These are phyloP conservation scores for Euphorbia pulcherrima DNA, from an alignment of 345 rosid species.

Conservation along the genomic window DNA sequence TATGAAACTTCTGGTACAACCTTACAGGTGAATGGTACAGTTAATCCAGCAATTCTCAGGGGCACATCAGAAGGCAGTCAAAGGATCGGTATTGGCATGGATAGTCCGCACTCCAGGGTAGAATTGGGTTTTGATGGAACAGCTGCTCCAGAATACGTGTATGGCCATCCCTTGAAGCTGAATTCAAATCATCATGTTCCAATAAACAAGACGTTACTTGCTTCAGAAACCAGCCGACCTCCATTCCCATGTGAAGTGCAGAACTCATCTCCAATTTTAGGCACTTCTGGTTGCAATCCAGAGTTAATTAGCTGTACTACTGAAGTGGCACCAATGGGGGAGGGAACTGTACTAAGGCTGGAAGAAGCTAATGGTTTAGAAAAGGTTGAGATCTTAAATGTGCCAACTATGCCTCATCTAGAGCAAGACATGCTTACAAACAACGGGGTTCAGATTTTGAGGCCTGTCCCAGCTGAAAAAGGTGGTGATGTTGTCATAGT, in stretches of 20 bases:
- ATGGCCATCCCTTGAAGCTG: slow-evolving; percentile 30
- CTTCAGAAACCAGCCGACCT: slow-evolving; percentile 31
- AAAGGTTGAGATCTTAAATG: slow-evolving; percentile 25
- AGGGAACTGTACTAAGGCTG: slow-evolving; percentile 28
- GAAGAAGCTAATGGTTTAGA: slow-evolving; percentile 31
- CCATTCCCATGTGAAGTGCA: slow-evolving; percentile 29
- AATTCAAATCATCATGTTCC: slow-evolving; percentile 29
- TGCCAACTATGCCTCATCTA: slow-evolving; percentile 14
- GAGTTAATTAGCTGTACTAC: slow-evolving; percentile 16
- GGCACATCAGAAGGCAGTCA: slow-evolving; percentile 47
- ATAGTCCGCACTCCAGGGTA: slow-evolving; percentile 44
- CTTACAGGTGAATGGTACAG: slow-evolving; percentile 48
- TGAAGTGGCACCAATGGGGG: slow-evolving; percentile 39
- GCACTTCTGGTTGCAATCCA: slow-evolving; percentile 12
- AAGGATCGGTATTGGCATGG: slow-evolving; percentile 42
- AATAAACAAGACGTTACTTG: slow-evolving; percentile 30
- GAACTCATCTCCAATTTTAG: slow-evolving; percentile 29
- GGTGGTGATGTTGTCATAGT: slow-evolving; percentile 20
- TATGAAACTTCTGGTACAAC: slow-evolving; percentile 43
- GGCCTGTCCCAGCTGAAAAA: slow-evolving; percentile 27
- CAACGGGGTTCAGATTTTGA: slow-evolving; percentile 22
- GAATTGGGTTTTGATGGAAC: slow-evolving; percentile 57
- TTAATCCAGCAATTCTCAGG: slow-evolving; percentile 42
- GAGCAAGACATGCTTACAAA: slow-evolving; percentile 25
- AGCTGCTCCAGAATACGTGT: slow-evolving; percentile 39